phyloP scores from a whole-genome alignment of 768 basidiomycete species.

The Collybiopsis luxurians region DNA sequence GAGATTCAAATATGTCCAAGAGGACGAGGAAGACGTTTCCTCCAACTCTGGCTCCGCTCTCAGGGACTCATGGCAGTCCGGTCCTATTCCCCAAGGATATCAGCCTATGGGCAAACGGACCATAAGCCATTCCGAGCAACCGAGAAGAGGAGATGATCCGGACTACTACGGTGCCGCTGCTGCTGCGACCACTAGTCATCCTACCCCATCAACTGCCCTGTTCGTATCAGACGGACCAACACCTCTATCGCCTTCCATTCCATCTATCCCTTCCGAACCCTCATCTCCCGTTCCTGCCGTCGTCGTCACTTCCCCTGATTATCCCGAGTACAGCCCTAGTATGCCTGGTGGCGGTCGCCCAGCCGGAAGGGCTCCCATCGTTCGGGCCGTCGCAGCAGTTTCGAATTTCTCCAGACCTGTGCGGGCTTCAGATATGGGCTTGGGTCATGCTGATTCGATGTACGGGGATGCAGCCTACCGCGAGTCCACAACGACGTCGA shows the following conservation, averaged over 20 bases:
- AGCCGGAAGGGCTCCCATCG: constrained; percentile 35
- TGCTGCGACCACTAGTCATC: too few relatives aligned
- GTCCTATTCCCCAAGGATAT: too few relatives aligned
- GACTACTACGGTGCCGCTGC: constrained; percentile 11
- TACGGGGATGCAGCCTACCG: constrained; percentile 20
- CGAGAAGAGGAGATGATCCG: background rate
- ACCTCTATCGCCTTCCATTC: background rate
- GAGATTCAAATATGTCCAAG: constrained; percentile 23
- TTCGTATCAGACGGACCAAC: too few relatives aligned
- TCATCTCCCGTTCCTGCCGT: constrained; percentile 45
- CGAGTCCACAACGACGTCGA: too few relatives aligned
- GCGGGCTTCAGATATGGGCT: constrained; percentile 17
- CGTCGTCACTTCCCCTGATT: constrained; percentile 46
- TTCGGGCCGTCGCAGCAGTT: constrained; percentile 42
- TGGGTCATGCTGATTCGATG: constrained; percentile 30
- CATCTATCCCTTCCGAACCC: constrained; percentile 10
- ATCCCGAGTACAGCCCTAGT: constrained; percentile 18
- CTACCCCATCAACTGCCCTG: too few relatives aligned
- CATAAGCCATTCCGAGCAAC: background rate
- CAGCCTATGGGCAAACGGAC: background rate
- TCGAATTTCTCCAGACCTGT: constrained; percentile 67
- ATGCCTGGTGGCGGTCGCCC: constrained; percentile 13
- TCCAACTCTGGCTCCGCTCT: constrained; percentile 36
- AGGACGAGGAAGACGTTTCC: constrained; percentile 39
- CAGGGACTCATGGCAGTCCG: constrained; percentile 41